Evolutionary conservation across 2,329 filamentous ascomycete species (phyloP).

Genomic region (Exophiala sp.): DNA sequence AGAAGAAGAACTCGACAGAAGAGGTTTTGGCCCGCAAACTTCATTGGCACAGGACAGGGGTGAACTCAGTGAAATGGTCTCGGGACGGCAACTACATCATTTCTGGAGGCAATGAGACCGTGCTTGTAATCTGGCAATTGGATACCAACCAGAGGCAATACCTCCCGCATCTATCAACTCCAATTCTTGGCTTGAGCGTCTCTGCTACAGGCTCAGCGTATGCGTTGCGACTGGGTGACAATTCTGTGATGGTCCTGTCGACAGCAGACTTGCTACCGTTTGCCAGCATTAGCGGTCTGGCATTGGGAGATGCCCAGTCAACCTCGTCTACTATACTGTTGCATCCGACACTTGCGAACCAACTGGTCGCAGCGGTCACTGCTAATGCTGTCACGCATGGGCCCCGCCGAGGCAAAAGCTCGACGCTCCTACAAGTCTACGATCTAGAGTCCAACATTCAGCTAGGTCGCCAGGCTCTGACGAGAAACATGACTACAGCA

Average conservation of each 20-base stretch:
- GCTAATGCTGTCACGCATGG: constrained; percentile 34
- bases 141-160: constrained; percentile 77
- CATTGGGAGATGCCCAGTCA: constrained; percentile 29
- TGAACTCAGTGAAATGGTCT: constrained; percentile 85
- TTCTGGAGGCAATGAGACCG: constrained; percentile 84
- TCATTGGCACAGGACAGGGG: constrained; percentile 86
- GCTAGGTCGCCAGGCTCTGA: constrained; percentile 78
- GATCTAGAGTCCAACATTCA: constrained; percentile 75
- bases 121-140: constrained; percentile 87
- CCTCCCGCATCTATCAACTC: constrained; percentile 81
- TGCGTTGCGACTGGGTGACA: constrained; percentile 79
- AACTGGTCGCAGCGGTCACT: constrained; percentile 62
- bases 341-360: constrained; percentile 57
- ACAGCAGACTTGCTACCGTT: constrained; percentile 83
- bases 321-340: constrained; percentile 44
- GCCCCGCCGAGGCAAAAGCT: constrained; percentile 25
- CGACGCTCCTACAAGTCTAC: constrained; percentile 65
- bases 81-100: constrained; percentile 89
- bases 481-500: constrained; percentile 79
- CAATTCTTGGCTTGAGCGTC: constrained; percentile 76
- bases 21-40: constrained; percentile 56
- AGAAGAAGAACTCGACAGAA: constrained; percentile 41
- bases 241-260: constrained; percentile 83
- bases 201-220: constrained; percentile 76
- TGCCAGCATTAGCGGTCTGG: constrained; percentile 63